Evolutionary conservation across 441 rosid genomes (phyloP).

Genomic region (Pelargonium fulgidum): DNA sequence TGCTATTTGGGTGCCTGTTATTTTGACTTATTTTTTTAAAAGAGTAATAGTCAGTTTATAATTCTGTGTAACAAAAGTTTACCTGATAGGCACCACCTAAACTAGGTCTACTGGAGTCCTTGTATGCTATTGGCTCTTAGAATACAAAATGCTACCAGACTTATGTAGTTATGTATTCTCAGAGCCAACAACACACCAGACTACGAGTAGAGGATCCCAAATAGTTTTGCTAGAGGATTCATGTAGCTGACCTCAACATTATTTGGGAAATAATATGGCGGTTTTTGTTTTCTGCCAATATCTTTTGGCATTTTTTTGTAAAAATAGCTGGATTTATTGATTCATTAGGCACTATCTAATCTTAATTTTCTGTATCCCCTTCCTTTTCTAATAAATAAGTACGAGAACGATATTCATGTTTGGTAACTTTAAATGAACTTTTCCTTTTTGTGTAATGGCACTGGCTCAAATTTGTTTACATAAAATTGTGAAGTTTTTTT

Average conservation of each 20-base stretch:
- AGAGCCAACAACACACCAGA: too few species aligned
- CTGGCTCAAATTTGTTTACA: too few species aligned
- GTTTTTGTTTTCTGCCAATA: neutral
- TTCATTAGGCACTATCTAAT: neutral
- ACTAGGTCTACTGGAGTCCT: neutral
- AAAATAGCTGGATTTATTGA: neutral
- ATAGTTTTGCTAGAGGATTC: too few species aligned
- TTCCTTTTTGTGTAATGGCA: neutral
- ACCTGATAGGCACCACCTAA: neutral
- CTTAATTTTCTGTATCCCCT: neutral
- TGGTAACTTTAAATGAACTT: neutral
- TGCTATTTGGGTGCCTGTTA: slow-evolving; percentile 1
- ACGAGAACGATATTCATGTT: neutral
- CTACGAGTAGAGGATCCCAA: too few species aligned
- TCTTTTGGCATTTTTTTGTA: neutral
- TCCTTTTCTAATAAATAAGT: neutral
- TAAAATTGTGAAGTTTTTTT: neutral
- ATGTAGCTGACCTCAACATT: too few species aligned
- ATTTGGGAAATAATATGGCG: neutral
- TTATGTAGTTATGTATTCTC: neutral
- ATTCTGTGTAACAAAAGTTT: neutral
- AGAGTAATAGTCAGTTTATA: neutral
- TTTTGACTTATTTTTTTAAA: neutral
- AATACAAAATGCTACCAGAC: neutral
- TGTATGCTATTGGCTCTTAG: neutral